Evolutionary conservation across 2,329 filamentous ascomycete genomes (phyloP), one percentile per base, ranked within the genome.

Genomic region (Pseudogymnoascus sp.): DNA sequence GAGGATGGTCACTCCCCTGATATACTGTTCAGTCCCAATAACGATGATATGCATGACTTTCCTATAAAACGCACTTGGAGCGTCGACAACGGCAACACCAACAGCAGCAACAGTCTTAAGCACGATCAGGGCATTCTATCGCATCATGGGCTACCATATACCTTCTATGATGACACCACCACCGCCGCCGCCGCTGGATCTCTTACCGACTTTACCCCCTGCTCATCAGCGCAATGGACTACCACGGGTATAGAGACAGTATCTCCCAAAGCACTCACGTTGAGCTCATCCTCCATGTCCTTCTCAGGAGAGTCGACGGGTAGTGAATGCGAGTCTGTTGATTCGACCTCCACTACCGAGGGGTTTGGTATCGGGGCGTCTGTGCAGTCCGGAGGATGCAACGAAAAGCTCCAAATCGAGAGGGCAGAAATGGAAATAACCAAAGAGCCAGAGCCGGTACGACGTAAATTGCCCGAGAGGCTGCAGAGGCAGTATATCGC

Each of bases 151-250:
- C 4, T 51, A 51, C 25, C 42, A 3, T 51, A 31, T 12, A 31
- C 25, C 2, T 51, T 51, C 25, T 51, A 9, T 7, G 25, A 51
- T 2, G 13, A 51, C 25, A n/a, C 0, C 4, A 21, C 8, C 25
- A 5, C 13, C 0, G 10, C 13, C 2, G 15, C 8, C 2, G 7
- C 4, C 5, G 2, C 42, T 1, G 17, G 21, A 3, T 3, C 21
- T 4, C 8, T 5, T 1, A 2, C 3, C 13, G 10, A 38, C 35
- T 4, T 42, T 21, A 4, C 39, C 42, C 12, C 25, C 6, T n/a
- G 21, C 4, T 21, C 21, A 21, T 21, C 21, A 21, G 21, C 21
- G 3, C 21, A 21, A 21, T 51, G 42, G 42, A 51, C 7, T 9
- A 21, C 39, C 2, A 12, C 25, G 13, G 7, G 13, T 0, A 2